Evolutionary conservation across 306 rosid genomes (phyloP).

Genomic region (Trichosanthes truncata): DNA sequence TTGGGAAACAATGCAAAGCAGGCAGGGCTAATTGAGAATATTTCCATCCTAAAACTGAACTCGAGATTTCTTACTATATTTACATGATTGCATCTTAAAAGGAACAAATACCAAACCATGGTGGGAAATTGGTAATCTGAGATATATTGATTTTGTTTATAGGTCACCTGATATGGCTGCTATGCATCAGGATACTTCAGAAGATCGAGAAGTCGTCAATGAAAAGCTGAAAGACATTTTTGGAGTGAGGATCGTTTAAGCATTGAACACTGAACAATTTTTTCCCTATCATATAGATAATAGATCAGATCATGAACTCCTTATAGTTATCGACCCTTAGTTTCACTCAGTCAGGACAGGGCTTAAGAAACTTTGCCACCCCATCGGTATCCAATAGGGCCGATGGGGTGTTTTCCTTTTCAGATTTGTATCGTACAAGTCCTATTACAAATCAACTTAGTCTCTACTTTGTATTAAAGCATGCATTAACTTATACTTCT

Average conservation of each 20-base stretch:
- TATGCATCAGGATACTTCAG: slow-evolving; percentile 76
- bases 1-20: neutral
- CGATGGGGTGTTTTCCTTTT: neutral
- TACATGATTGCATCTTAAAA: neutral
- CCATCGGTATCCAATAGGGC: neutral
- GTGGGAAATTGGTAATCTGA: neutral
- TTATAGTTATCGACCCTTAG: neutral
- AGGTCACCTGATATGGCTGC: slow-evolving; percentile 63
- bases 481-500: neutral
- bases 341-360: neutral
- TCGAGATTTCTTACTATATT: neutral
- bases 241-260: slow-evolving; percentile 28
- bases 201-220: slow-evolving; percentile 37
- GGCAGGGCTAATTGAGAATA: neutral
- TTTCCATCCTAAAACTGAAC: neutral
- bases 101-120: neutral
- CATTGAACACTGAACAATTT: neutral
- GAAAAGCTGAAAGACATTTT: slow-evolving; percentile 52
- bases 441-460: neutral
- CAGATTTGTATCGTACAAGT: neutral
- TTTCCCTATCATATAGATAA: too few species aligned
- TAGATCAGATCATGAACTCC: neutral
- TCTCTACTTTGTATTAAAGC: neutral
- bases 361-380: neutral
- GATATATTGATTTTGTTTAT: neutral